phyloP scores from a whole-genome alignment of 1,139 yeast genomes.

The Meyerozyma sp. region DNA sequence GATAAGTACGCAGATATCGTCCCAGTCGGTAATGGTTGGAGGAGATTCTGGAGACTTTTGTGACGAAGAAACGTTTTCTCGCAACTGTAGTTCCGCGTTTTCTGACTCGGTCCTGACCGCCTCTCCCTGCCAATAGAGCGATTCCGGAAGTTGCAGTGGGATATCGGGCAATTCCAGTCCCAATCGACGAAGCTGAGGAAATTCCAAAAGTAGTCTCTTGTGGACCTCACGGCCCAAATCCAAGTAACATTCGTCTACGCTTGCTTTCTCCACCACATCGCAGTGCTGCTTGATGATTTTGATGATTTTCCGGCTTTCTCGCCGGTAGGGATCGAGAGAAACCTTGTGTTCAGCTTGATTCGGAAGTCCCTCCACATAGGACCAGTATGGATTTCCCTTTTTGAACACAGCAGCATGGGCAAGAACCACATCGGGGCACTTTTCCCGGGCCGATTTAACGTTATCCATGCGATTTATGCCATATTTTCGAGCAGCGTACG shows the following conservation, averaged over 20 bases:
- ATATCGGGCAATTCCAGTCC: conserved; percentile 38
- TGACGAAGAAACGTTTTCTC: conserved; percentile 7
- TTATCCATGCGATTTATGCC: conserved; percentile 80
- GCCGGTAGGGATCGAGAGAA: conserved; percentile 82
- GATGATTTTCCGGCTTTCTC: conserved; percentile 80
- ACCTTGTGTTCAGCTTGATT: conserved; percentile 63
- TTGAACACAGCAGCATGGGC: conserved; percentile 94
- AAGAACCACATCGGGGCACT: conserved; percentile 69
- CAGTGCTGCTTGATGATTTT: conserved; percentile 51
- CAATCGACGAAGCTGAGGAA: conserved; percentile 19
- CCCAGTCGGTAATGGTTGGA: conserved; percentile 62
- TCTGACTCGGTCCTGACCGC: conserved; percentile 13
- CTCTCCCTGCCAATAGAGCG: conserved; percentile 24
- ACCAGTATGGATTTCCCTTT: conserved; percentile 83
- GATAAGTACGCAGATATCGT: conserved; percentile 63
- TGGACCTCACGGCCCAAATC: conserved; percentile 59
- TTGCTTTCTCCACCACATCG: conserved; percentile 81
- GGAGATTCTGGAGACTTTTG: conserved; percentile 3
- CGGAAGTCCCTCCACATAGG: conserved; percentile 46
- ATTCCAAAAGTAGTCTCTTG: conserved; percentile 15
- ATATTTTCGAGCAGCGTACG: conserved; percentile 79
- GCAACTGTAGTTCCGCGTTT: conserved; percentile 14
- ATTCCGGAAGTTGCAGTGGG: conserved; percentile 39
- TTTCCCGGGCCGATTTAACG: conserved; percentile 57
- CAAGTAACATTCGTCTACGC: conserved; percentile 89